These are phyloP conservation scores for Crithidia fasciculata DNA, from an alignment of 208 protist species.

Conservation along the genomic window DNA sequence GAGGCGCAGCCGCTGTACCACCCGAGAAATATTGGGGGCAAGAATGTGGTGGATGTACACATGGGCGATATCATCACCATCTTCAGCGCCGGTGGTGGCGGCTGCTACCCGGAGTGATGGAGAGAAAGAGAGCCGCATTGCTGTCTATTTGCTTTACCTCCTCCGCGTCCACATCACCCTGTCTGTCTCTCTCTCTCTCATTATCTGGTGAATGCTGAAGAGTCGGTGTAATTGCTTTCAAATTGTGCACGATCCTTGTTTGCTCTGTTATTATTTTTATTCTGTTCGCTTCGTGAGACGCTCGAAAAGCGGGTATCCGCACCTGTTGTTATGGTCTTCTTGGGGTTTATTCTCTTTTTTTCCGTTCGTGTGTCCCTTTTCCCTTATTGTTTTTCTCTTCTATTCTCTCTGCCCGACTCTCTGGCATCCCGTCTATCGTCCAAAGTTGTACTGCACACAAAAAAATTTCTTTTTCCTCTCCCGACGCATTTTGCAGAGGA, in stretches of 20 bases:
- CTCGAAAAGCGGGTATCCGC: not conserved
- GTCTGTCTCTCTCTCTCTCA: no score
- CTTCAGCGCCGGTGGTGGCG: conserved; percentile 60
- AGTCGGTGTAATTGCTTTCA: no score
- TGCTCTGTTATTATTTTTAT: not conserved
- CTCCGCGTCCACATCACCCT: no score
- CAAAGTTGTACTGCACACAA: no score
- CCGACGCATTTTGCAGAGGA: no score
- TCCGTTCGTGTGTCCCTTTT: not conserved
- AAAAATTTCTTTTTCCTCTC: no score
- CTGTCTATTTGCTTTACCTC: not conserved
- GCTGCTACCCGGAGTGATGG: conserved; percentile 29
- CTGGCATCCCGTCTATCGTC: no score
- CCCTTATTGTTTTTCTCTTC: not conserved
- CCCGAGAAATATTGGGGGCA: conserved; percentile 64
- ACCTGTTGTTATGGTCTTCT: not conserved
- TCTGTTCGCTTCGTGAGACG: no score
- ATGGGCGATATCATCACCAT: conserved; percentile 69
- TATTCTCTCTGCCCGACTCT: no score
- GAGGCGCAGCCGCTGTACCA: conserved; percentile 43
- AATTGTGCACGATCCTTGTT: no score
- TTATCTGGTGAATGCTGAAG: not conserved
- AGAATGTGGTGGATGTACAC: conserved; percentile 58
- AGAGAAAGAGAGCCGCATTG: not conserved
- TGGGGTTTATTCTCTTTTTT: not conserved